Base-by-base conservation (phyloP, 306 rosid genomes). In the Styphnolobium japonicum region DNA sequence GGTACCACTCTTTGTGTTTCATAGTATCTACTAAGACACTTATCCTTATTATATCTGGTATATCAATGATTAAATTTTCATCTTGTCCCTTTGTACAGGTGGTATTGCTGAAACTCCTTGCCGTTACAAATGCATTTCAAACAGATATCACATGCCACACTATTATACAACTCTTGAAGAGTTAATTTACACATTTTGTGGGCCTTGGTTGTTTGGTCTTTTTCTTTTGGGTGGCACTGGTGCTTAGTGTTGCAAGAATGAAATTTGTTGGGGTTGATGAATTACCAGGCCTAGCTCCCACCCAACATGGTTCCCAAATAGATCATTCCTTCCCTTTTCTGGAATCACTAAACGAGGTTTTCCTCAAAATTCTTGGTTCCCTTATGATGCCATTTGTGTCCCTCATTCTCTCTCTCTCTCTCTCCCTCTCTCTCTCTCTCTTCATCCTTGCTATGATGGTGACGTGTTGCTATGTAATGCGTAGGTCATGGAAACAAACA, bases 251-350 rank as follows among this genome's bases (percentile, higher is more conserved):
- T 33, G 98, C 98, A 6, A 89, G 99, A 55, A 89, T 96, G 96
- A 96, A 93, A 85, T 89, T 96, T 83, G 96, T 93, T 76, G 98
- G 97, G 68, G 93, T 93, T 71, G 99, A 93, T 90, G 98, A 93
- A 86, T 85, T 64, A 73, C 92, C 97, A 27, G 98, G 99, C 39
- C 97, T 96, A 6, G 90, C 92, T 71, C 98, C 99, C 80, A 89
- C 98, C 49, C 99, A 95, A 70, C 98, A 91, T 63, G 99, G 97
- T 76, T 93, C 96, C 68, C 99, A 96, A 86, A 96, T 96, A 64
- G 97, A 96, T 71, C 99, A 96, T 73, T 96, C 99, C 51, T 96
- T 96, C 81, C 99, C 99, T 70, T 96, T 96, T 86, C 84, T 96
- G 22, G 99, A 96, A 86, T 96, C 99, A 2, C 76, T 96, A 67